Evolutionary conservation across 352 stramenopile species (phyloP).

Genomic region (Phytophthora sansomeana): DNA sequence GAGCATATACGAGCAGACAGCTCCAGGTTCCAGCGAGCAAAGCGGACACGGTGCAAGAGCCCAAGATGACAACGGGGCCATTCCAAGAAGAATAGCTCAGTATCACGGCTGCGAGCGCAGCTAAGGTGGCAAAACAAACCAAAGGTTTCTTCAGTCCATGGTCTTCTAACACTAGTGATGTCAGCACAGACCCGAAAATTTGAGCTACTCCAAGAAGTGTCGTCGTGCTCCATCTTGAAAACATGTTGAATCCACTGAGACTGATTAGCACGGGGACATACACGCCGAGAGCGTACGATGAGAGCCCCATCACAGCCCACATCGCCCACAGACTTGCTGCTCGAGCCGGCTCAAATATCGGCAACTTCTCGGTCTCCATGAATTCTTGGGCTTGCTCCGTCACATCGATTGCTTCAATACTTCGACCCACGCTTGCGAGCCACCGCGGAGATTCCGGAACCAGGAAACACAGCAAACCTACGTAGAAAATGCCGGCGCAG

Average conservation of each 20-base stretch:
- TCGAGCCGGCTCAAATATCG: not conserved
- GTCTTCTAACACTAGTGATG: constrained; percentile 22
- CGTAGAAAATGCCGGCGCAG: constrained; percentile 36
- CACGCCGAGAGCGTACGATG: constrained; percentile 29
- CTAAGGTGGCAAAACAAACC: constrained; percentile 19
- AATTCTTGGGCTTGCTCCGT: constrained; percentile 5
- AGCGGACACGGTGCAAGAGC: constrained; percentile 26
- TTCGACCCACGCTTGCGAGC: constrained; percentile 41
- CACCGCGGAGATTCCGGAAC: constrained; percentile 57
- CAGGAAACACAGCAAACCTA: constrained; percentile 26
- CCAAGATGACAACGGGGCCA: constrained; percentile 11
- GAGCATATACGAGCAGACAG: constrained; percentile 16
- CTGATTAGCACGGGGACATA: constrained; percentile 44
- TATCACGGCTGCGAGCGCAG: constrained; percentile 15
- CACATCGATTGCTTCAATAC: constrained; percentile 30
- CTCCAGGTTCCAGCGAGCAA: constrained; percentile 26
- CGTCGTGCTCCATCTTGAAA: constrained; percentile 33
- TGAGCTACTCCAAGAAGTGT: constrained; percentile 28
- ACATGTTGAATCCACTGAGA: constrained; percentile 46
- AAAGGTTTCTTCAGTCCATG: constrained; percentile 27
- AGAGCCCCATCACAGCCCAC: constrained; percentile 30
- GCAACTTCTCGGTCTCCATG: not conserved
- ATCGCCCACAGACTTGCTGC: constrained; percentile 27
- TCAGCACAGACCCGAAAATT: constrained; percentile 31
- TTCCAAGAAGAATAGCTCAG: constrained; percentile 41